Evolutionary conservation across 2,329 filamentous ascomycete species (phyloP), one percentile per base, ranked within the genome.

Genomic region (Colletotrichum limetticola): DNA sequence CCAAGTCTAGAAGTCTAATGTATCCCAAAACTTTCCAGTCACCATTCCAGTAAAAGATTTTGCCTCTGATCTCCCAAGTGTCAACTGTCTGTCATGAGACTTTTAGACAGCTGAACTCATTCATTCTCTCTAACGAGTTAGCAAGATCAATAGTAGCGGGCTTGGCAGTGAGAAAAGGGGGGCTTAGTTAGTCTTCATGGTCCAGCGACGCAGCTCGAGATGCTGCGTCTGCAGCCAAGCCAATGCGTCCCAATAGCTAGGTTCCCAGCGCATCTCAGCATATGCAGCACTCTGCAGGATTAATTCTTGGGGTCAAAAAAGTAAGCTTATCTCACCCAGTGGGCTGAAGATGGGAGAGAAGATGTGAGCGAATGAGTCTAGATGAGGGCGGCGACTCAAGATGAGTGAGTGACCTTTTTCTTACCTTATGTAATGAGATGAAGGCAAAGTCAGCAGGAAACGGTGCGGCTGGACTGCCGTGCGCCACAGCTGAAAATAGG

Each of bases 401-500:
- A 22, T 49, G 28, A n/a, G 22, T 14, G 37, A 11, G 37, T 42
- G 37, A 42, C 37, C 37, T 42, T 11, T 5, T 2, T 2, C 35
- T n/a, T 11, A 42, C 16, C 59, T 24, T 28, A 42, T 6, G 22
- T 6, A 9, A 30, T 32, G 6, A 24, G 26, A 24, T 12, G 22
- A 42, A 22, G 52, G 12, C 19, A 56, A 24, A 11, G 53, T 56
- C 22, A 24, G 22, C 26, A n/a, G 30, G 28, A 30, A 30, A 55
- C n/a, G 32, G 22, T 28, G 32, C 42, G 53, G 63, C 32, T n/a
- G 22, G 46, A 24, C 61, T 65, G 3, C 26, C 42, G 30, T 70
- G 66, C 60, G 71, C 71, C 66, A 71, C 66, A 32, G 56, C 66
- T 71, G 56, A 70, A 66, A 52, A 57, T 53, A 61, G 71, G 53